Evolutionary conservation across 495 filamentous ascomycete genomes (phyloP), one percentile per base, ranked within the genome.

Genomic region (Beverwykella pulmonaria): DNA sequence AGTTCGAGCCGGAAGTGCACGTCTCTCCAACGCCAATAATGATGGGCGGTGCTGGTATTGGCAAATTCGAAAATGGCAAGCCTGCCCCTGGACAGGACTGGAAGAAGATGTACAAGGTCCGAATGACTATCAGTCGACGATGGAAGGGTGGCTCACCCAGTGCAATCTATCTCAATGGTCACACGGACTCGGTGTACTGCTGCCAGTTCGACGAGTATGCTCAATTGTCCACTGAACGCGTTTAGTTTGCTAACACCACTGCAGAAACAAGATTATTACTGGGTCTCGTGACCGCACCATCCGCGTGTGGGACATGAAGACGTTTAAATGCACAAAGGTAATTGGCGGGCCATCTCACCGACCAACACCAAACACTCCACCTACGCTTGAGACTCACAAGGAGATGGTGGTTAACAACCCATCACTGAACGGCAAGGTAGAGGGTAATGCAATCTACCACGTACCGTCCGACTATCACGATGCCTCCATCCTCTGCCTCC

Each of bases 231-330:
- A 20, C 30, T 27, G n/a, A n/a, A n/a, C n/a, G n/a, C n/a, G n/a
- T 15, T 47, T 15, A 29, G 12, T 61, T 32, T 56, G 61, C 53
- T 55, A 34, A 56, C 29, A 26, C 30, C 19, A 26, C 61, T 71
- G 17, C 30, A 94, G 90, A 75, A 78, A 89, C 71, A 98, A 98
- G 75, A 94, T 98, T 68, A 92, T 98, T 60, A 98, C 95, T 15
- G 94, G 94, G 59, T 97, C 94, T 15, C 88, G 95, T 62, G 94
- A 98, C 75, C 89, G 88, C 71, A 97, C 94, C 0, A 93, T 98
- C 71, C 88, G 94, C 55, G 86, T 98, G 23, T 98, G 94, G 94
- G 91, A 97, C 77, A 89, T 96, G 78, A 84, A 88, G 65, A 93
- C 89, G 10, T 91, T 88, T 73, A 81, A 89, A 59, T 97, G 93